Base-by-base conservation (phyloP, 139 green algal species). In the Deuterostichococcus epilithicus region DNA sequence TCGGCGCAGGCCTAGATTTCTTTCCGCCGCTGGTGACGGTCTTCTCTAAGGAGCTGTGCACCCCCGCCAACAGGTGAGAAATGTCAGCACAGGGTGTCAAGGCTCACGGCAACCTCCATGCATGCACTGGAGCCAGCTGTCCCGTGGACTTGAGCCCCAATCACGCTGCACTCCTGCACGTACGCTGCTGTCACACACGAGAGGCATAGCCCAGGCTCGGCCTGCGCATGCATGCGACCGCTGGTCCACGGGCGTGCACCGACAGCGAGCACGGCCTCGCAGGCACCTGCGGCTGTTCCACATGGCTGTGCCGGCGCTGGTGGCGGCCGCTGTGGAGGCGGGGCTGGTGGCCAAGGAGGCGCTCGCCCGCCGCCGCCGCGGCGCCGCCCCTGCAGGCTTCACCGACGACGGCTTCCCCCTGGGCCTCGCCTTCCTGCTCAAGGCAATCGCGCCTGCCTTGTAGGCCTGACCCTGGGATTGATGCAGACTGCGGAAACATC, bases 321-420 rank as follows among this genome's bases (percentile, higher is more conserved):
- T 6, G n/a, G 52, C 69, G 58, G 30, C 18, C 23, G 35, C 35
- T 1, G 73, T 77, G 58, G 73, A 77, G 58, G 73, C 58, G 58
- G 58, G 23, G 4, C 73, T 77, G 58, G 52, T 77, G 59, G 73
- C 58, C 22, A 77, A 77, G 25, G 73, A 77, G 73, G 35, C 22
- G 20, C 73, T 77, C n/a, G 39, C 39, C 33, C 20, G 28, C 5
- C 58, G 38, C 35, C 34, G 73, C 22, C 33, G 58, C 3, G 35
- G 58, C 2, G 45, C 18, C 32, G 25, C 73, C 34, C 26, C 44
- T 1, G 74, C 74, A 3, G 74, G 32, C n/a, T 79, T 73, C 74
- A 73, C 74, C n/a, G 74, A 79, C n/a, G 74, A 73, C 65, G 74
- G 74, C 37, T 79, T 79, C 39, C 37, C 74, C 15, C 39, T 79